These are phyloP conservation scores for Boletus sensibilis DNA, from an alignment of 768 basidiomycete genomes.

Conservation along the genomic window DNA sequence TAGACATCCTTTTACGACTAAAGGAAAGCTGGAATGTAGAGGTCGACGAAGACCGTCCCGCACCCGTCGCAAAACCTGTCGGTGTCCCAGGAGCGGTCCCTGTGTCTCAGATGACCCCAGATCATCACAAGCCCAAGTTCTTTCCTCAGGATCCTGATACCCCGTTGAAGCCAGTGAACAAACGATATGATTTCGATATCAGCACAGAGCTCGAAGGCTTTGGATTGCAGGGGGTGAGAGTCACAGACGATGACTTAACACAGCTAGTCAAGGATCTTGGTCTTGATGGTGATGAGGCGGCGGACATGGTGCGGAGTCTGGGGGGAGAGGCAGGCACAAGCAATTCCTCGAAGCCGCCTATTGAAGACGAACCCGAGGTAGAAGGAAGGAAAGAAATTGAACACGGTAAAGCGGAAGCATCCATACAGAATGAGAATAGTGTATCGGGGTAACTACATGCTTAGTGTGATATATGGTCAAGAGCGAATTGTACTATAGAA, in stretches of 20 bases:
- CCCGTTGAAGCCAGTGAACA: constrained; percentile 58
- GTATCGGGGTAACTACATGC: constrained; percentile 1
- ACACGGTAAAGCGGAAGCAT: not conserved
- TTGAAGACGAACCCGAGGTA: constrained; percentile 7
- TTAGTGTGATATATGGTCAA: constrained; percentile 6
- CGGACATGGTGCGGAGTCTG: constrained; percentile 68
- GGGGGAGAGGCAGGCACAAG: constrained; percentile 30
- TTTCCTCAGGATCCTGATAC: constrained; percentile 44
- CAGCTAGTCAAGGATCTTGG: constrained; percentile 75
- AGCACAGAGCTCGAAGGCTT: constrained; percentile 67
- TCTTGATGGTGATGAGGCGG: constrained; percentile 73
- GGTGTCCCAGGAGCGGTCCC: constrained; percentile 79
- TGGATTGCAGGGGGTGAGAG: constrained; percentile 74
- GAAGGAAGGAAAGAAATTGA: constrained; percentile 4
- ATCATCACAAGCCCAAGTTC: constrained; percentile 59
- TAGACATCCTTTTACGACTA: constrained; percentile 67
- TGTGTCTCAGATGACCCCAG: constrained; percentile 80
- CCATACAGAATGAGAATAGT: constrained; percentile 1
- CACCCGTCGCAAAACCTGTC: constrained; percentile 57
- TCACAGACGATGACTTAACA: constrained; percentile 71
- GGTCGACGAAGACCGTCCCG: constrained; percentile 59
- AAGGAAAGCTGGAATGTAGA: constrained; percentile 65
- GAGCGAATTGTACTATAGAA: not conserved
- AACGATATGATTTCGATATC: constrained; percentile 58
- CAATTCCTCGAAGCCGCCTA: constrained; percentile 9